These are phyloP conservation scores for Acorus gramineus DNA, from an alignment of 106 monocot species.

Conservation along the genomic window DNA sequence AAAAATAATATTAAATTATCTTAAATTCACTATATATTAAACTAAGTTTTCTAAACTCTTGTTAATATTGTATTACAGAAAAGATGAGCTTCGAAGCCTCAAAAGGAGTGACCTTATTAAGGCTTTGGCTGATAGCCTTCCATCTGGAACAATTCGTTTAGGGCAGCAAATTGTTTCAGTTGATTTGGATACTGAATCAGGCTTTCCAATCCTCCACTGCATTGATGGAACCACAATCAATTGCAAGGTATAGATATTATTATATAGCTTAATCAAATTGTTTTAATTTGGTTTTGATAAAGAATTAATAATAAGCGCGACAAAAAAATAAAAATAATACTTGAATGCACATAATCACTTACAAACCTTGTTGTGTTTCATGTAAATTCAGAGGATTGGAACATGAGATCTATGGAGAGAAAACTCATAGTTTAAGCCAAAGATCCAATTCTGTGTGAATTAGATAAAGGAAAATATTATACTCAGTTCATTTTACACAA, in stretches of 20 bases:
- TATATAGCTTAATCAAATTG: background rate
- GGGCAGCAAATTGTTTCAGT: constrained; percentile 17
- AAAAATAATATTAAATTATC: too few species aligned
- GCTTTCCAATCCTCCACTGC: constrained; percentile 16
- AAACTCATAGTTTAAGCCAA: too few species aligned
- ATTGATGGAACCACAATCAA: constrained; percentile 10
- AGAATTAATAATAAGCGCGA: constrained; percentile 3
- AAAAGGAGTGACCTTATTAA: constrained; percentile 49
- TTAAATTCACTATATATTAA: background rate
- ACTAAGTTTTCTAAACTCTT: background rate
- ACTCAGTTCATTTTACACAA: too few species aligned
- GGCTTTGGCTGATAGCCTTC: constrained; percentile 23
- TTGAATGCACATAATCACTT: too few species aligned
- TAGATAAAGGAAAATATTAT: too few species aligned
- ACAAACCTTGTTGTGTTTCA: too few species aligned
- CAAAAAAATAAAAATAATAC: too few species aligned
- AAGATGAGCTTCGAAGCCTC: constrained; percentile 30
- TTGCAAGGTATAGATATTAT: background rate
- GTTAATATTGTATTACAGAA: background rate
- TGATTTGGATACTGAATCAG: constrained; percentile 9
- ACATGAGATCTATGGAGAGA: too few species aligned
- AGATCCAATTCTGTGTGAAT: too few species aligned
- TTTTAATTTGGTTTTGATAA: constrained; percentile 22
- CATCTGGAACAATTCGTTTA: constrained; percentile 26
- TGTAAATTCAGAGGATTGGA: too few species aligned